These are phyloP conservation scores for Lyophyllum shimeji DNA, from an alignment of 768 basidiomycete species.

Conservation along the genomic window DNA sequence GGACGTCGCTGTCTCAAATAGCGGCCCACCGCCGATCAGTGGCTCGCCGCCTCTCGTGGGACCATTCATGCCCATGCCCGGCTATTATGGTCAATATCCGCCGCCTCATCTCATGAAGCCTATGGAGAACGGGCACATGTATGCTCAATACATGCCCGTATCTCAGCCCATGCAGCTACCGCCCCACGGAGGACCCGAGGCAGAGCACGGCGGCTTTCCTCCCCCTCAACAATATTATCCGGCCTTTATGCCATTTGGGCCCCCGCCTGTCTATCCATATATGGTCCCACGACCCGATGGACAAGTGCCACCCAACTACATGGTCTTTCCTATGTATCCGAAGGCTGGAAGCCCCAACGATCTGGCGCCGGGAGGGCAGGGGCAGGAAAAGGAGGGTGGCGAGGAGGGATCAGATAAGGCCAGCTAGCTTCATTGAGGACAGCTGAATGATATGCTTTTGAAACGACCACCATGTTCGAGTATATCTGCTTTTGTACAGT, in stretches of 20 bases:
- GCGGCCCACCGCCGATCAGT: constrained; percentile 38
- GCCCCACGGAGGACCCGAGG: constrained; percentile 17
- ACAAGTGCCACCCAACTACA: constrained; percentile 22
- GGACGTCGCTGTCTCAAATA: constrained; percentile 41
- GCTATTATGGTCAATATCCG: constrained; percentile 57
- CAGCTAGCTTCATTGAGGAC: constrained; percentile 15
- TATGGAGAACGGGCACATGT: constrained; percentile 49
- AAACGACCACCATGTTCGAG: constrained; percentile 7
- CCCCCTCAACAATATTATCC: constrained; percentile 23
- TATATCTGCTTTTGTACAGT: constrained; percentile 16
- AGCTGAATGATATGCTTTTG: constrained; percentile 6
- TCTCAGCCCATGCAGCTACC: constrained; percentile 16
- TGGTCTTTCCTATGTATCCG: constrained; percentile 24
- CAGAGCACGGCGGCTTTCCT: constrained; percentile 17
- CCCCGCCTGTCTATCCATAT: constrained; percentile 21
- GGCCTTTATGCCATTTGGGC: constrained; percentile 19
- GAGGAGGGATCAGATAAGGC: constrained; percentile 23
- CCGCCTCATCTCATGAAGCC: constrained; percentile 48
- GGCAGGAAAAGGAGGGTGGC: constrained; percentile 19
- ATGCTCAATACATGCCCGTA: constrained; percentile 30
- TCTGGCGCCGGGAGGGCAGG: constrained; percentile 16
- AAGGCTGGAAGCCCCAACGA: constrained; percentile 17
- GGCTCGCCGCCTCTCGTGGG: constrained; percentile 45
- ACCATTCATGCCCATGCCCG: constrained; percentile 55
- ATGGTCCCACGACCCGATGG: constrained; percentile 30